Evolutionary conservation across 2,329 filamentous ascomycete species (phyloP), one percentile per base, ranked within the genome.

Genomic region (Epichloe gansuensis): DNA sequence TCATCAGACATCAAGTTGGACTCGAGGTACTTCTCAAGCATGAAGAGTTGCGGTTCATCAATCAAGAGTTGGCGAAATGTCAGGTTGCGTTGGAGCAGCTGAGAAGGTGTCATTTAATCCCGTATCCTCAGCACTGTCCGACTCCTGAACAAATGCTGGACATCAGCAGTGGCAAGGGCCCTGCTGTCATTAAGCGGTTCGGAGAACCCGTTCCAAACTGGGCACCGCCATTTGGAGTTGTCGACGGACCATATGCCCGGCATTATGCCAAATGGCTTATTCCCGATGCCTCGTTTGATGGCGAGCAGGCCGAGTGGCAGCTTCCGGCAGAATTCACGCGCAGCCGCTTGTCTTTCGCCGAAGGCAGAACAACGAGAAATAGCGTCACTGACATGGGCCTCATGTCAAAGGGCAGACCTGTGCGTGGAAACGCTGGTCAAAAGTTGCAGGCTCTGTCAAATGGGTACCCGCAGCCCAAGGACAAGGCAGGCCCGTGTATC

Each of bases 191-290:
- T 55, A 72, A 78, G 57, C 74, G 73, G 58, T 69, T 77, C 57
- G 83, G 83, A 61, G 82, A 82, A 60, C 75, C 80, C 55, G 75
- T 83, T 59, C 87, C 90, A 54, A 75, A 81, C 62, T 89, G 87
- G 75, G 88, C 91, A 39, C 81, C 93, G 45, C 87, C 93, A 3
- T 95, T 91, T 75, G 91, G 91, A 59, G 88, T 96, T 53, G 82
- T 83, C 15, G 88, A 96, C 62, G 93, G 93, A 11, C 91, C 93
- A 2, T 97, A 97, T 70, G 85, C 90, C 55, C 84, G 90, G 60
- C 93, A 97, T 72, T 96, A 96, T 70, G 84, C 89, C 65, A 89
- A 88, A 74, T 98, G 93, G 93, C 81, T 98, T 59, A 83, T 97
- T 55, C 88, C 87, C 50, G 90, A 96, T 68, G 80, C 86, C 53